Conservation (phyloP, 176 grass and related monocot genomes). For the Oryza officinalis region DNA sequence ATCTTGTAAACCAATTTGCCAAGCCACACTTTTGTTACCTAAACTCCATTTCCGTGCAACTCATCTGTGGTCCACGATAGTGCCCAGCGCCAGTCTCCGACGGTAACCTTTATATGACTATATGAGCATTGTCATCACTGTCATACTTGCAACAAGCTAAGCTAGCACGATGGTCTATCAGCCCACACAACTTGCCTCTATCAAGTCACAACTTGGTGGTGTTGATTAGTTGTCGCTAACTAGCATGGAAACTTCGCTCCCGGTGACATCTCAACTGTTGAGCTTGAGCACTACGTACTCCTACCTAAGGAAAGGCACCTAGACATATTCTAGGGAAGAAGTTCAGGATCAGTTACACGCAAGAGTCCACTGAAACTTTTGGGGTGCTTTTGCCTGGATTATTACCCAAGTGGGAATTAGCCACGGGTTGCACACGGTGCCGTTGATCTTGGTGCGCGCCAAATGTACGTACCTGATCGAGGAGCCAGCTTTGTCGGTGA, state of each 20-base stretch:
- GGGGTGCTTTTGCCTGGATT: background rate
- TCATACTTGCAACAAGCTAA: background rate
- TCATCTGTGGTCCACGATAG: constrained; percentile 21
- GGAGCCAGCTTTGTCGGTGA: constrained; percentile 23
- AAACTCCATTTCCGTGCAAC: background rate
- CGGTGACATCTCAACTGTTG: constrained; percentile 20
- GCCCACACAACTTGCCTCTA: background rate
- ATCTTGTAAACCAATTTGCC: background rate
- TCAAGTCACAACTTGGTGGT: background rate
- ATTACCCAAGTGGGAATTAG: background rate
- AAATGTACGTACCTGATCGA: background rate
- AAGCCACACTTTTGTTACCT: background rate
- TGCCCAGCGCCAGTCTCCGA: background rate
- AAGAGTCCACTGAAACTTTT: constrained; percentile 1
- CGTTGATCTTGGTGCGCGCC: background rate
- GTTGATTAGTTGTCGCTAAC: constrained; percentile 1
- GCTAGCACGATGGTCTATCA: background rate
- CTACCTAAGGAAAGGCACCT: background rate
- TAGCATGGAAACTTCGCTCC: background rate
- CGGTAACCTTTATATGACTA: constrained; percentile 14
- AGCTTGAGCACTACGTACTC: background rate
- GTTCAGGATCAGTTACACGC: background rate
- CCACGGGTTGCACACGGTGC: constrained; percentile 8
- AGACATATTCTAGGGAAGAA: background rate
- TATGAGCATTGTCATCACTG: background rate